Base-by-base conservation (phyloP, 2,329 filamentous ascomycete species). In the Fusarium luffae region DNA sequence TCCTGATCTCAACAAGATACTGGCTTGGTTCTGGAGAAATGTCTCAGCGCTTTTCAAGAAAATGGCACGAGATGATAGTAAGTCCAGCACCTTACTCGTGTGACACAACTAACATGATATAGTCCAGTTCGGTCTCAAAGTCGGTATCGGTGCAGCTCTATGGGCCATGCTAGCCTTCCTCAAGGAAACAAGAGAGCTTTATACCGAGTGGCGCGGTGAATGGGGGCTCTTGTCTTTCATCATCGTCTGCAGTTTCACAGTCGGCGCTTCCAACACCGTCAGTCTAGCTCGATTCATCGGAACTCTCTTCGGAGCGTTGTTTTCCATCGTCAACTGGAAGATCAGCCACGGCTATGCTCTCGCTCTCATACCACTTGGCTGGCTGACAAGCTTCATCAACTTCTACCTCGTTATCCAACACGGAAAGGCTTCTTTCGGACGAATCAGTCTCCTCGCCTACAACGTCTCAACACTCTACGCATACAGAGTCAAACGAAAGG, bases 211-310 rank as follows among this genome's bases (percentile, higher is more conserved):
- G 93, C 87, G 95, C 74, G 95, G 95, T 11, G 96, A 99, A 84
- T 99, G 96, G 96, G 96, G 96, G 16, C 84, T 99, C 1, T 79
- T 99, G 30, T 97, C 94, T 0, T 98, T 97, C 83, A 98, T 98
- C 94, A 90, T 98, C 74, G 96, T 99, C n/a, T 98, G 94, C 77
- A 94, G 92, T 42, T 98, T 98, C 94, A 99, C 95, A 0, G 94
- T 98, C 11, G 96, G 96, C n/a, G 94, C 95, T 7, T 93, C 94
- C 18, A 99, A 98, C 77, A 97, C 95, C 0, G 97, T 95, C 0
- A 94, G 93, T 2, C 88, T 90, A 75, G 89, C 94, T 42, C 90
- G 96, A 69, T 95, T 98, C 76, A 83, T 93, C 6, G 96, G 95
- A 54, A 99, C 95, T 0, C 83, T 93, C 25, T 85, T 97, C 28